Conservation (phyloP, 2,329 filamentous ascomycete genomes). For the Elsinoe fawcettii region DNA sequence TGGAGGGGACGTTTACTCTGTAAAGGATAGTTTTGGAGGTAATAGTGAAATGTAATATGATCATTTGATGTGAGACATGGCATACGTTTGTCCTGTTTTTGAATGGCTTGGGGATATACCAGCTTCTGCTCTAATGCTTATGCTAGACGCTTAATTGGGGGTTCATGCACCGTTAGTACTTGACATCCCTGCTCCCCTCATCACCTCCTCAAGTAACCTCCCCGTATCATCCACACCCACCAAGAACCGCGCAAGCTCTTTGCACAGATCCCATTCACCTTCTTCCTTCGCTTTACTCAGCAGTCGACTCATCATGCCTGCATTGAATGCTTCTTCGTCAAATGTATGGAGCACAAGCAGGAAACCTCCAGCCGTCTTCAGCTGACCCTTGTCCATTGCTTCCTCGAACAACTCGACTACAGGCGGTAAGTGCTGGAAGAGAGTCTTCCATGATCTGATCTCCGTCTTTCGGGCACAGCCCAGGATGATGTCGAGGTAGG, state of each 20-base stretch:
- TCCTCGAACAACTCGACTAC: conserved; percentile 91
- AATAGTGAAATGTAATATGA: neutral
- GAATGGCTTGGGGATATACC: no score
- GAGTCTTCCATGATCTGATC: conserved; percentile 84
- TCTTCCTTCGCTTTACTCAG: conserved; percentile 73
- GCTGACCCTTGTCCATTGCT: conserved; percentile 69
- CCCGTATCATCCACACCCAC: conserved; percentile 86
- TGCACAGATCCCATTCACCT: conserved; percentile 91
- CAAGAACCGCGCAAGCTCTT: conserved; percentile 88
- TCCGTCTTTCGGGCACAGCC: conserved; percentile 98
- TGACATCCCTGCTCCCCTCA: conserved; percentile 37
- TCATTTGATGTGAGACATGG: no score
- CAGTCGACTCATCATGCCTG: conserved; percentile 67
- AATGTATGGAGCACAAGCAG: conserved; percentile 87
- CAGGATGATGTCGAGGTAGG: conserved; percentile 90
- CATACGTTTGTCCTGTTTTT: no score
- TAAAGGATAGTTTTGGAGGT: neutral
- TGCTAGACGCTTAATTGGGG: neutral
- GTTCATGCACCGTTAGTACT: neutral
- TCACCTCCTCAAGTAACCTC: conserved; percentile 64
- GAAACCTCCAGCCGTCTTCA: conserved; percentile 95
- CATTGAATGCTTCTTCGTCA: conserved; percentile 39
- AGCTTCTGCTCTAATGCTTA: no score
- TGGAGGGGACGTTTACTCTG: conserved; percentile 15
- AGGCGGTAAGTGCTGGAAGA: conserved; percentile 85